A percentile compares a stretch with the other conserved stretches of the same genome.
These are phyloP conservation scores for Pisolithus thermaeus DNA, from an alignment of 1,284 basidiomycete species.

Conservation along the genomic window DNA sequence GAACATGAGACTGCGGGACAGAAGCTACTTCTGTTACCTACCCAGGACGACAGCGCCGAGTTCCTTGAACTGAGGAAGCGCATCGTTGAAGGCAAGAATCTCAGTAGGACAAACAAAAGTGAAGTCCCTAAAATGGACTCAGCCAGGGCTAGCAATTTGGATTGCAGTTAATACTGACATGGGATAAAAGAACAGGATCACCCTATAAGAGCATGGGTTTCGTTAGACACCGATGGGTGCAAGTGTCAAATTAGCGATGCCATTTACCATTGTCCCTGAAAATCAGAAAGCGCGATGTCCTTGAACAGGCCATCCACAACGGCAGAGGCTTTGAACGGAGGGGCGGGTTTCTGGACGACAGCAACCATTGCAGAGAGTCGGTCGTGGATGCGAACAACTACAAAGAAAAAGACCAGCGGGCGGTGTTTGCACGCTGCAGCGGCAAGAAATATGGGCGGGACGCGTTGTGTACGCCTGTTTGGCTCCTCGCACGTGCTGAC, in stretches of 20 bases:
- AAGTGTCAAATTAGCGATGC: background rate
- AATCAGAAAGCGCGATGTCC: constrained; percentile 68
- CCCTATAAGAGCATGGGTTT: constrained; percentile 39
- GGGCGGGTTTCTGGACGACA: constrained; percentile 72
- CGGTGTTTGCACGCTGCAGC: background rate
- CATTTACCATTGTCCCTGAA: constrained; percentile 74
- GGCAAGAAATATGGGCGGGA: background rate
- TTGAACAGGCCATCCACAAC: constrained; percentile 74
- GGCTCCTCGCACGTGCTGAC: background rate
- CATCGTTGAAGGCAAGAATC: constrained; percentile 89
- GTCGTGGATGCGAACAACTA: background rate
- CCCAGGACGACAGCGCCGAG: constrained; percentile 75
- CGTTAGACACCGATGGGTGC: constrained; percentile 3
- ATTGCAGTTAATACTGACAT: constrained; percentile 43
- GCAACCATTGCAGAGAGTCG: constrained; percentile 49
- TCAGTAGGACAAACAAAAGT: constrained; percentile 91
- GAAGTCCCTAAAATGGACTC: constrained; percentile 49
- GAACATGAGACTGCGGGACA: constrained; percentile 1
- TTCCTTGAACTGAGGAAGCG: constrained; percentile 66
- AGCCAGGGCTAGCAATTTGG: background rate
- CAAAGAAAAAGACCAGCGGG: background rate
- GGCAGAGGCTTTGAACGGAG: constrained; percentile 69
- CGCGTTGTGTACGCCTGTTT: constrained; percentile 1
- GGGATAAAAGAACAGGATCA: constrained; percentile 77
- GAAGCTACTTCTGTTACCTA: constrained; percentile 25